Conservation (phyloP, 129 eudicot genomes). For the Flaveria ramosissima region DNA sequence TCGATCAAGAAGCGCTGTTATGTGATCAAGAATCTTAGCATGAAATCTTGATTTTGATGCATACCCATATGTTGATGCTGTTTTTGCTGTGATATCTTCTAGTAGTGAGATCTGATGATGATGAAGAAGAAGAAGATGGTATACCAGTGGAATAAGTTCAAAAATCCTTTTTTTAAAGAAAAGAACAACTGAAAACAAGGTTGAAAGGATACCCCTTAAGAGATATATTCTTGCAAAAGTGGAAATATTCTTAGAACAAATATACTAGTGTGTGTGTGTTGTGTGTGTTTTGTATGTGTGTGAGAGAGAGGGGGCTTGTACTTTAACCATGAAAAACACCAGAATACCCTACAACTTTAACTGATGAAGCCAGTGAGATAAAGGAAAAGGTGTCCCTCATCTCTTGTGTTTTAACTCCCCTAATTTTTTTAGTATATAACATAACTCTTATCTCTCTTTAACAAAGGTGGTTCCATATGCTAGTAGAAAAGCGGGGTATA, state of each 20-base stretch:
- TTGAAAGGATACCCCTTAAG: conserved; percentile 33
- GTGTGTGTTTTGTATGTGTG: conserved; percentile 17
- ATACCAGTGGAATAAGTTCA: conserved; percentile 26
- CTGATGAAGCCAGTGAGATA: conserved; percentile 67
- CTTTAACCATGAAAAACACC: conserved; percentile 70
- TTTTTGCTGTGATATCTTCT: conserved; percentile 12
- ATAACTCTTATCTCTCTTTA: background rate
- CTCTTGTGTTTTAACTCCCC: conserved; percentile 32
- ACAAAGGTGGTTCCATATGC: conserved; percentile 16
- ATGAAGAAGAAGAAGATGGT: conserved; percentile 23
- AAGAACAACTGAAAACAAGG: conserved; percentile 31
- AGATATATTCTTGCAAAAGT: conserved; percentile 41
- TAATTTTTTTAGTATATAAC: conserved; percentile 34
- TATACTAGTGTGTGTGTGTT: background rate
- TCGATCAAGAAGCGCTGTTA: no score
- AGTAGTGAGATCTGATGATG: conserved; percentile 37
- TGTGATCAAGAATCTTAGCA: background rate
- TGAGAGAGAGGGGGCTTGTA: conserved; percentile 3
- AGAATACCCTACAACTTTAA: conserved; percentile 73
- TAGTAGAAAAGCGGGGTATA: no score
- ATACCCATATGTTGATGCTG: background rate
- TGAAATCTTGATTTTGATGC: conserved; percentile 15
- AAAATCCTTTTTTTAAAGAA: background rate
- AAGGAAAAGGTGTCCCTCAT: conserved; percentile 59
- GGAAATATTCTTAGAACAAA: conserved; percentile 45